Percentiles rank a stretch among this genome's conserved stretches.
Evolutionary conservation across 768 basidiomycete genomes (phyloP).

Genomic region (Boletus subparvulus): DNA sequence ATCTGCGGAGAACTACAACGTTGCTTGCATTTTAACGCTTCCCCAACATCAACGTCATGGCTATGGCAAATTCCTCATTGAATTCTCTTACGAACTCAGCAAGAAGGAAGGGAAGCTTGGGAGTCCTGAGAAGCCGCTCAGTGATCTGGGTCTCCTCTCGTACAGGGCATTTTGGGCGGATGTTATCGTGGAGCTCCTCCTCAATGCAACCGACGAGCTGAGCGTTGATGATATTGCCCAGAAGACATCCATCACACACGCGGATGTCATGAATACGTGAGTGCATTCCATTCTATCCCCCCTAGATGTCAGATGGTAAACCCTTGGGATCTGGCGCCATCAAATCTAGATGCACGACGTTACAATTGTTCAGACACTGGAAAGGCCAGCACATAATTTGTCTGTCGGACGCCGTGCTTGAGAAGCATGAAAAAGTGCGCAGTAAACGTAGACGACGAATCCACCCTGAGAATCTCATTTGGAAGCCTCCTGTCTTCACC

Average conservation of each 20-base stretch:
- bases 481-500: conserved; percentile 96
- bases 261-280: conserved; percentile 98
- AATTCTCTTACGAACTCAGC: conserved; percentile 97
- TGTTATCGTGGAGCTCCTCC: conserved; percentile 86
- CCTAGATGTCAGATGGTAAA: background rate
- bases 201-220: conserved; percentile 69
- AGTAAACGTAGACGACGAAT: conserved; percentile 79
- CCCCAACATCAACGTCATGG: conserved; percentile 97
- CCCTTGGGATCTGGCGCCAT: conserved; percentile 13
- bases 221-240: conserved; percentile 98
- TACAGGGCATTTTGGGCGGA: conserved; percentile 99
- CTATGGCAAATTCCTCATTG: conserved; percentile 93
- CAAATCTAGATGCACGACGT: conserved; percentile 74
- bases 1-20: conserved; percentile 96
- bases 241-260: conserved; percentile 91
- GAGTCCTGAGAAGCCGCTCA: conserved; percentile 96
- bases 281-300: conserved; percentile 35
- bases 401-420: conserved; percentile 85
- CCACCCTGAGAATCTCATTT: conserved; percentile 73
- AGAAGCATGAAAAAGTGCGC: conserved; percentile 83
- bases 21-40: conserved; percentile 97
- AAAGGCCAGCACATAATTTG: conserved; percentile 94
- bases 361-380: conserved; percentile 94
- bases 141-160: conserved; percentile 87
- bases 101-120: conserved; percentile 96